Base-by-base conservation (phyloP, 306 rosid genomes). In the Castanea mollissima region DNA sequence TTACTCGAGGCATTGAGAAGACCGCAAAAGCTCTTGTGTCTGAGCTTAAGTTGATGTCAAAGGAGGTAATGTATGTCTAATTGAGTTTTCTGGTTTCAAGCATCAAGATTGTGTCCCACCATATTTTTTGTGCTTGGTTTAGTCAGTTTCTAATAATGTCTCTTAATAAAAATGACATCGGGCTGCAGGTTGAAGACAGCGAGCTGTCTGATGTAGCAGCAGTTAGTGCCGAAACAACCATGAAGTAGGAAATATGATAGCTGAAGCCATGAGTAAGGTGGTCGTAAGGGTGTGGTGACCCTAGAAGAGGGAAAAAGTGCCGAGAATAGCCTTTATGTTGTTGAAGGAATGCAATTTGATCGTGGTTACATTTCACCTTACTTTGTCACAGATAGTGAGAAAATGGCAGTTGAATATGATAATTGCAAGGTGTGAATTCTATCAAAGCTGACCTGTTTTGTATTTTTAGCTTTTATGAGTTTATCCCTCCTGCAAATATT, bases 331-430 rank as follows among this genome's bases (percentile, higher is more conserved):
- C 90, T 96, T 5, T 96, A 96, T 80, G 99, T 96, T 73, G 99
- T 96, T 19, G 99, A 96, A 80, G 99, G 99, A 44, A 96, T 96
- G 99, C 99, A 96, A 79, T 96, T 96, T n/a, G 99, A 96, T 78
- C 95, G 99, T 19, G 99, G 99, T 67, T 96, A 93, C 54, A 93
- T 93, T 79, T 96, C 99, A 1, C 99, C 99, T 25, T 96, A 96
- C 82, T 96, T 96, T 31, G 99, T 96, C 57, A 96, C 99, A 5
- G 99, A 96, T 73, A 96, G 98, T 41, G 99, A 96, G 87, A 96
- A 96, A 81, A 96, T 96, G 99, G 64, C 98, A 0, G 99, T 96
- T 55, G 99, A 96, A 79, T 96, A 6, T 79, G 99, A 96, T 54
- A 96, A 96, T 86, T 96, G 99, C 84, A 91, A 93, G 99, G 99